Conservation (phyloP, 1,139 yeast species). For the Ogataea hybrid region DNA sequence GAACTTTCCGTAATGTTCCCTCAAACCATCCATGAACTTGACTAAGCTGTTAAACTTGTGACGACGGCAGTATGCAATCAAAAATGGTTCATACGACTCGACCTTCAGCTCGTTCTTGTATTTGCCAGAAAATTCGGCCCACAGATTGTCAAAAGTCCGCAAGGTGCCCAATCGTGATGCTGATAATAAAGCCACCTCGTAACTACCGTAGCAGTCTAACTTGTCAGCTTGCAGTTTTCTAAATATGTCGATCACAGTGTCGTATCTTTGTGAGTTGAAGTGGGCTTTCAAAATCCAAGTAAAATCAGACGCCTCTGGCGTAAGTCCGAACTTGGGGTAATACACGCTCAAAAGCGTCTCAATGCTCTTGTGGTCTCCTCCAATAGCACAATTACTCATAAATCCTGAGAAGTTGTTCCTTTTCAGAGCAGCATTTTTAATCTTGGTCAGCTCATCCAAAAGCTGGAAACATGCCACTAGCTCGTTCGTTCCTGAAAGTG, state of each 20-base stretch:
- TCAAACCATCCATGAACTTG: conserved; percentile 16
- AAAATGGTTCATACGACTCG: conserved; percentile 19
- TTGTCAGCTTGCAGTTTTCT: conserved; percentile 18
- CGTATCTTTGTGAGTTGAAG: conserved; percentile 21
- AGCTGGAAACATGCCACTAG: conserved; percentile 40
- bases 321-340: conserved; percentile 30
- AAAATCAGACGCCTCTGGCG: conserved; percentile 30
- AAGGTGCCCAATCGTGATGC: conserved; percentile 19
- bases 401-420: conserved; percentile 32
- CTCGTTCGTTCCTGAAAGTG: conserved; percentile 40
- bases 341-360: conserved; percentile 21
- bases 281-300: conserved; percentile 28
- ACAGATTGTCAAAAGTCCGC: conserved; percentile 19
- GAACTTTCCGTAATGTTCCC: conserved; percentile 11
- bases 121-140: conserved; percentile 15
- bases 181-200: conserved; percentile 24
- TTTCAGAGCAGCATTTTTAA: conserved; percentile 16
- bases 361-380: conserved; percentile 35
- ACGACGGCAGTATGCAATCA: conserved; percentile 22
- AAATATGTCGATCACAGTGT: conserved; percentile 32
- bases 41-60: conserved; percentile 18
- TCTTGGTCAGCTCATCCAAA: conserved; percentile 36
- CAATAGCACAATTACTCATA: conserved; percentile 31
- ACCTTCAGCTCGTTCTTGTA: conserved; percentile 14
- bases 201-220: conserved; percentile 23